Conservation (phyloP, 768 basidiomycete genomes). For the Lactarius hengduanensis region DNA sequence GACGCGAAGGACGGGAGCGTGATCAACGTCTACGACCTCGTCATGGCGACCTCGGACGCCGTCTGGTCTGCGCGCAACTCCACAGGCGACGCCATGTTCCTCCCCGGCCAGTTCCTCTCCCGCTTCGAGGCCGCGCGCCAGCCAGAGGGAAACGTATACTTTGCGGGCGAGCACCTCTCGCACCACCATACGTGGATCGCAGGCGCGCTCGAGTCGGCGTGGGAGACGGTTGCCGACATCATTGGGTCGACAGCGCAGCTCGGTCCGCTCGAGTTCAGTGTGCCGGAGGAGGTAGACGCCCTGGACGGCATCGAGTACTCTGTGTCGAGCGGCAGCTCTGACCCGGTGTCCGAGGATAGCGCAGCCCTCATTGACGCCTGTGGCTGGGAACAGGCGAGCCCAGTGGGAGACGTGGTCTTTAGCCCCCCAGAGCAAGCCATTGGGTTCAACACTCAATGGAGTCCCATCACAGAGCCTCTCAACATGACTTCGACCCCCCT, state of each 20-base stretch:
- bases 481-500: background rate
- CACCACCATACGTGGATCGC: slow-evolving; percentile 36
- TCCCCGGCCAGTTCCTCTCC: slow-evolving; percentile 33
- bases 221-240: slow-evolving; percentile 17
- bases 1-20: slow-evolving; percentile 21
- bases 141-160: slow-evolving; percentile 32
- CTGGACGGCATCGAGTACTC: background rate
- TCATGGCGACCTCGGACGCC: slow-evolving; percentile 30
- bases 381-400: background rate
- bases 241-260: slow-evolving; percentile 16
- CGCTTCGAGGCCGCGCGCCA: slow-evolving; percentile 30
- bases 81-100: slow-evolving; percentile 36
- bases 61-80: slow-evolving; percentile 31
- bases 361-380: background rate
- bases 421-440: background rate
- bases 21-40: slow-evolving; percentile 30
- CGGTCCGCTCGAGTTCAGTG: background rate
- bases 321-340: background rate
- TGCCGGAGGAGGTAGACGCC: background rate
- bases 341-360: background rate
- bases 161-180: slow-evolving; percentile 34
- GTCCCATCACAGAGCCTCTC: background rate
- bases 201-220: slow-evolving; percentile 30
- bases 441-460: slow-evolving; percentile 3
- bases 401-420: slow-evolving; percentile 3